phyloP scores from a whole-genome alignment of 805 yeast species.

The Saccharomycopsis capsularis region DNA sequence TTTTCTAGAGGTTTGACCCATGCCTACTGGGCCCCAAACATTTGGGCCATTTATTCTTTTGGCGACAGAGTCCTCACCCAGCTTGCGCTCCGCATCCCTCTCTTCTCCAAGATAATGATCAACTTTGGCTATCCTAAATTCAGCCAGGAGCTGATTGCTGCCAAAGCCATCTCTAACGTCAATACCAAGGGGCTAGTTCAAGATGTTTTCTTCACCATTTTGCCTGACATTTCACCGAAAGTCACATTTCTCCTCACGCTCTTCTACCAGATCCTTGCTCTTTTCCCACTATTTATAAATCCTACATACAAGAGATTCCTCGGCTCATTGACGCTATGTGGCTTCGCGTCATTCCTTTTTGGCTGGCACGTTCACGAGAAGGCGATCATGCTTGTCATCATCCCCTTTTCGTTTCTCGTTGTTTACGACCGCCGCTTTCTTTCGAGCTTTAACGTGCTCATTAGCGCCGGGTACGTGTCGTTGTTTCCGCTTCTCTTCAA shows the following conservation, averaged over 20 bases:
- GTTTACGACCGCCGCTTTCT: constrained; percentile 64
- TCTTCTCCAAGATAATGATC: constrained; percentile 37
- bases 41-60: constrained; percentile 93
- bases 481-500: constrained; percentile 82
- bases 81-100: constrained; percentile 30
- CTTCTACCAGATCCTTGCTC: constrained; percentile 76
- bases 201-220: constrained; percentile 71
- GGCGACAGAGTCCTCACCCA: constrained; percentile 59
- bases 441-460: constrained; percentile 62
- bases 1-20: constrained; percentile 93
- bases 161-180: not conserved
- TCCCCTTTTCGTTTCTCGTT: constrained; percentile 79
- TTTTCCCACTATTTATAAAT: constrained; percentile 59
- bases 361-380: constrained; percentile 99
- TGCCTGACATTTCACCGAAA: constrained; percentile 76
- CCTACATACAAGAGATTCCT: constrained; percentile 76
- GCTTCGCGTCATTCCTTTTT: constrained; percentile 81
- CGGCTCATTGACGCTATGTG: constrained; percentile 83
- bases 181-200: constrained; percentile 74
- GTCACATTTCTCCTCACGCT: constrained; percentile 72
- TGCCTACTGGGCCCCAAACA: constrained; percentile 98
- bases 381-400: constrained; percentile 81
- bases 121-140: constrained; percentile 24
- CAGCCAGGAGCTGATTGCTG: constrained; percentile 4
- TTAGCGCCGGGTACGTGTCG: constrained; percentile 78